These are phyloP conservation scores for Globisporangium megalacanthum DNA, from an alignment of 352 stramenopile species.

Conservation along the genomic window DNA sequence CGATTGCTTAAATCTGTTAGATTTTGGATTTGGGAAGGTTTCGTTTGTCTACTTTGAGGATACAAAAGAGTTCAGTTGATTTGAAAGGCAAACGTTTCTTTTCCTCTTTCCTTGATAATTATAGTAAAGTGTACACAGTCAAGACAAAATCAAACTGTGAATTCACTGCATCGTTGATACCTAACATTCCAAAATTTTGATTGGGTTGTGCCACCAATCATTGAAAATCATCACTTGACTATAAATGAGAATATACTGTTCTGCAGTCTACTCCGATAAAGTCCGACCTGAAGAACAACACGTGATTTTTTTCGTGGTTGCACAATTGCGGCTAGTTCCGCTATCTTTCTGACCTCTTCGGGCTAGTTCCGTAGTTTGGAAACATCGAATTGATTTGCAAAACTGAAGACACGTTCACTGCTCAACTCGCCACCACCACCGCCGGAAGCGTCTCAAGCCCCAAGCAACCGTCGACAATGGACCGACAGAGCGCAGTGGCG, in stretches of 20 bases:
- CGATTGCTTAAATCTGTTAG: background rate
- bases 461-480: slow-evolving; percentile 19
- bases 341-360: background rate
- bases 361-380: too few relatives aligned
- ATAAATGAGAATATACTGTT: too few relatives aligned
- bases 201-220: too few relatives aligned
- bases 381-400: background rate
- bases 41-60: too few relatives aligned
- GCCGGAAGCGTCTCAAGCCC: background rate
- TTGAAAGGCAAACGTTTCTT: too few relatives aligned
- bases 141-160: too few relatives aligned
- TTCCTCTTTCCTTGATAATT: too few relatives aligned
- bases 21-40: too few relatives aligned
- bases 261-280: background rate
- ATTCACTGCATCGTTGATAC: too few relatives aligned
- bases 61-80: background rate
- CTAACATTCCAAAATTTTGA: too few relatives aligned
- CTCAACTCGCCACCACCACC: background rate
- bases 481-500: slow-evolving; percentile 63
- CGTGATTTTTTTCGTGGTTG: slow-evolving; percentile 12
- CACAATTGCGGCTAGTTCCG: background rate
- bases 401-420: background rate
- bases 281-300: background rate
- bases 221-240: background rate
- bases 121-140: too few relatives aligned